Evolutionary conservation across 1,284 basidiomycete genomes (phyloP).

Genomic region (Papiliotrema laurentii): DNA sequence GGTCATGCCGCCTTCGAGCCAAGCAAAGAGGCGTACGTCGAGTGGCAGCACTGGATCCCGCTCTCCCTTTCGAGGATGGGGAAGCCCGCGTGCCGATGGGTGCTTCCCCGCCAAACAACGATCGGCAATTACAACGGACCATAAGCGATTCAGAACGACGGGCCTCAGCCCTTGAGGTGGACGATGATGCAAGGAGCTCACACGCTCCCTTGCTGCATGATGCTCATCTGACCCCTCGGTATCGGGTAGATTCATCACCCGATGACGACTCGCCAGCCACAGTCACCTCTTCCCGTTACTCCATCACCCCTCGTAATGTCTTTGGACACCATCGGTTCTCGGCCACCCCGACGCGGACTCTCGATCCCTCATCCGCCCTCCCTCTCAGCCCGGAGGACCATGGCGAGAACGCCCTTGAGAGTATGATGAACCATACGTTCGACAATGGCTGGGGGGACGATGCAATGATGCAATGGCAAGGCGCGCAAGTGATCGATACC

Average conservation of each 20-base stretch:
- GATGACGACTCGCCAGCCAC: constrained; percentile 5
- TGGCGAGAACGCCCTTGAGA: too few relatives aligned
- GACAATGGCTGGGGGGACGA: constrained; percentile 26
- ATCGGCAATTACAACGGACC: constrained; percentile 11
- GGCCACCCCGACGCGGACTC: not conserved
- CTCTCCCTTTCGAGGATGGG: constrained; percentile 35
- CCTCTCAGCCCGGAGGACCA: too few relatives aligned
- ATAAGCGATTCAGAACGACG: too few relatives aligned
- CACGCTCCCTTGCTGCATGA: not conserved
- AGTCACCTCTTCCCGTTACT: constrained; percentile 1
- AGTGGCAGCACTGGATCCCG: not conserved
- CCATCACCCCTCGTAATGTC: constrained; percentile 9
- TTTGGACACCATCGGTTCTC: not conserved
- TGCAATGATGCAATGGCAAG: constrained; percentile 21
- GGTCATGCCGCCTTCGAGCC: constrained; percentile 13
- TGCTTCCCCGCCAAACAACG: constrained; percentile 21
- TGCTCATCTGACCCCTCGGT: not conserved
- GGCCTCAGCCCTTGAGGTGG: constrained; percentile 6
- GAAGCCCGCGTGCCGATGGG: constrained; percentile 33
- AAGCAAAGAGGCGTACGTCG: not conserved
- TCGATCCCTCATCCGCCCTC: too few relatives aligned
- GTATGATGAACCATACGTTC: not conserved
- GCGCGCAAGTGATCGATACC: not conserved
- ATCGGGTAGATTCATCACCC: not conserved
- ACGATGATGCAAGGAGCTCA: constrained; percentile 2